Conservation (phyloP, 805 yeast genomes). For the Starmerella kuoi region DNA sequence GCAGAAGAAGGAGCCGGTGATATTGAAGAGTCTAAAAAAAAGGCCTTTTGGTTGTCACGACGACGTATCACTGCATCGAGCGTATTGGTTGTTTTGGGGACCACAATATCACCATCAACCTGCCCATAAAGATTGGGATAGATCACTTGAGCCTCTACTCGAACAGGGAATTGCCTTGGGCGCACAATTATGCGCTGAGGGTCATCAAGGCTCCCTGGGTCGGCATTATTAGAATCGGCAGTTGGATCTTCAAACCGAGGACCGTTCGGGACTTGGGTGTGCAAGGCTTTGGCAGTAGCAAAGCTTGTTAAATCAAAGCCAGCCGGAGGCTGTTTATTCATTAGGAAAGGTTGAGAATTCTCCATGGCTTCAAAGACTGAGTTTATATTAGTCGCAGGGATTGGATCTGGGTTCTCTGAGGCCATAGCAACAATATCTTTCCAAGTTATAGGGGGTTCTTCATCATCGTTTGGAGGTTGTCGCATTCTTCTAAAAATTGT, state of each 20-base stretch:
- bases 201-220: slow-evolving; percentile 62
- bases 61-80: slow-evolving; percentile 31
- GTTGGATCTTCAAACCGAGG: slow-evolving; percentile 88
- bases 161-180: slow-evolving; percentile 36
- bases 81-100: slow-evolving; percentile 50
- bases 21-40: slow-evolving; percentile 21
- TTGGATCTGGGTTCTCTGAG: slow-evolving; percentile 55
- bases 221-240: slow-evolving; percentile 48
- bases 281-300: slow-evolving; percentile 81
- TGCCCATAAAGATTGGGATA: slow-evolving; percentile 78
- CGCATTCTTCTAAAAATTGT: slow-evolving; percentile 81
- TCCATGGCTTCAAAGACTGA: slow-evolving; percentile 1
- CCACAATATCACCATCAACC: slow-evolving; percentile 38
- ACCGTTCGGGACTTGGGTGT: slow-evolving; percentile 84
- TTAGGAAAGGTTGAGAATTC: slow-evolving; percentile 2
- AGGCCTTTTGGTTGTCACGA: slow-evolving; percentile 9
- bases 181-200: slow-evolving; percentile 79
- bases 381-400: neutral
- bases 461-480: slow-evolving; percentile 95
- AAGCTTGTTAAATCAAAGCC: slow-evolving; percentile 53
- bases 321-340: slow-evolving; percentile 8
- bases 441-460: slow-evolving; percentile 84
- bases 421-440: slow-evolving; percentile 59
- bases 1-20: neutral
- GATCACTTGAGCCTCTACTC: slow-evolving; percentile 78